A percentile compares a stretch with the other conserved stretches of the same genome.
Evolutionary conservation across 345 rosid genomes (phyloP).

Genomic region (Bruguiera sexangula): DNA sequence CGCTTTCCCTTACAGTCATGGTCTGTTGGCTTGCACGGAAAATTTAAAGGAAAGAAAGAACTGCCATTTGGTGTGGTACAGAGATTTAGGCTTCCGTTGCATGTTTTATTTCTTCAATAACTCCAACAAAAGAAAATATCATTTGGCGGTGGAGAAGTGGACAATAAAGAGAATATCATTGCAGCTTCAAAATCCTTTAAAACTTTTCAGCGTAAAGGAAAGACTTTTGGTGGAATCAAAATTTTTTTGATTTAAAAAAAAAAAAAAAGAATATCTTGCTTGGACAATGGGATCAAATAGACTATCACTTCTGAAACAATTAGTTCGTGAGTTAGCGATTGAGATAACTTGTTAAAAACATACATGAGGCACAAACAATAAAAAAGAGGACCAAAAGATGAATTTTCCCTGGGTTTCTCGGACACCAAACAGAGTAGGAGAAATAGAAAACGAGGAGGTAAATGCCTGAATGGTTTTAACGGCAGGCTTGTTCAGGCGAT

Average conservation of each 20-base stretch:
- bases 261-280: too few species aligned
- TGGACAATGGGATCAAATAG: too few species aligned
- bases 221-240: too few species aligned
- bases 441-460: neutral
- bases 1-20: too few species aligned
- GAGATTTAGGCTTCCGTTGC: neutral
- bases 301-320: too few species aligned
- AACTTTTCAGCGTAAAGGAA: too few species aligned
- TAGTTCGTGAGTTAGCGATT: too few species aligned
- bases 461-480: slow-evolving; percentile 65
- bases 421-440: slow-evolving; percentile 20
- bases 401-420: slow-evolving; percentile 23
- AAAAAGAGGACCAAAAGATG: slow-evolving; percentile 10
- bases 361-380: neutral
- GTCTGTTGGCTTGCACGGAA: too few species aligned
- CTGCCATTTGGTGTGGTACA: neutral
- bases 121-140: neutral
- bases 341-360: too few species aligned
- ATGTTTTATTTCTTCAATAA: neutral
- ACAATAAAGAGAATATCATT: slow-evolving; percentile 10
- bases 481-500: slow-evolving; percentile 75
- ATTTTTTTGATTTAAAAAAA: too few species aligned
- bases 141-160: neutral
- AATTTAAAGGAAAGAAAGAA: too few species aligned
- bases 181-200: neutral